phyloP scores from a whole-genome alignment of 306 rosid species.

The Pterocarpus santalinus region DNA sequence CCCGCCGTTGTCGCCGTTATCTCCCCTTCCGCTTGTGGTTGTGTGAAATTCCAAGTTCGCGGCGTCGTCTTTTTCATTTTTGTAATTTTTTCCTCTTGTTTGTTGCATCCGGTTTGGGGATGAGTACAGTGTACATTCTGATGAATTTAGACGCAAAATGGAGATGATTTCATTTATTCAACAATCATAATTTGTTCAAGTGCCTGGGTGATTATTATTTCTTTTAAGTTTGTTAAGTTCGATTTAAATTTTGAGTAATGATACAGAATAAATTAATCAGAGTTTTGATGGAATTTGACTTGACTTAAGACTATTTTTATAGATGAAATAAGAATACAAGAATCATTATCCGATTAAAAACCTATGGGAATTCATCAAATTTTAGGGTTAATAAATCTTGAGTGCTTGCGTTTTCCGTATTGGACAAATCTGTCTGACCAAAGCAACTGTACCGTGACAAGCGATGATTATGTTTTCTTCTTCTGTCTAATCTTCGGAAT shows the following conservation, averaged over 20 bases:
- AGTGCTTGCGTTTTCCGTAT: neutral
- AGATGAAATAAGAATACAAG: too few relatives aligned
- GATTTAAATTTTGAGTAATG: neutral
- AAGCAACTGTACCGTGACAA: neutral
- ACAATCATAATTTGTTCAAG: neutral
- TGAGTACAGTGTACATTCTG: conserved; percentile 23
- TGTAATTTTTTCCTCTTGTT: neutral
- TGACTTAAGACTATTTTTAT: too few relatives aligned
- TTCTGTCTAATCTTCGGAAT: neutral
- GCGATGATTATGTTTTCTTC: neutral
- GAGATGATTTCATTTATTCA: conserved; percentile 22
- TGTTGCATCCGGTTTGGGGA: neutral
- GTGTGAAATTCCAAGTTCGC: conserved; percentile 46
- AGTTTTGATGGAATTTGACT: too few relatives aligned
- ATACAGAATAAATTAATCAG: too few relatives aligned
- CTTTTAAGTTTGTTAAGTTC: neutral
- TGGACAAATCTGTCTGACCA: neutral
- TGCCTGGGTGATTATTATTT: too few relatives aligned
- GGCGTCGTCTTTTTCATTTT: neutral
- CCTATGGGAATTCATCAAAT: neutral
- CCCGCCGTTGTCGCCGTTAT: conserved; percentile 88
- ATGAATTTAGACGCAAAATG: neutral
- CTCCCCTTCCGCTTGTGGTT: conserved; percentile 73
- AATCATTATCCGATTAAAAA: too few relatives aligned
- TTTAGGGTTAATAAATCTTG: neutral